A percentile compares a stretch with the other conserved stretches of the same genome.
Evolutionary conservation across 2,329 filamentous ascomycete species (phyloP).

Genomic region (Trichophyton benhamiae): DNA sequence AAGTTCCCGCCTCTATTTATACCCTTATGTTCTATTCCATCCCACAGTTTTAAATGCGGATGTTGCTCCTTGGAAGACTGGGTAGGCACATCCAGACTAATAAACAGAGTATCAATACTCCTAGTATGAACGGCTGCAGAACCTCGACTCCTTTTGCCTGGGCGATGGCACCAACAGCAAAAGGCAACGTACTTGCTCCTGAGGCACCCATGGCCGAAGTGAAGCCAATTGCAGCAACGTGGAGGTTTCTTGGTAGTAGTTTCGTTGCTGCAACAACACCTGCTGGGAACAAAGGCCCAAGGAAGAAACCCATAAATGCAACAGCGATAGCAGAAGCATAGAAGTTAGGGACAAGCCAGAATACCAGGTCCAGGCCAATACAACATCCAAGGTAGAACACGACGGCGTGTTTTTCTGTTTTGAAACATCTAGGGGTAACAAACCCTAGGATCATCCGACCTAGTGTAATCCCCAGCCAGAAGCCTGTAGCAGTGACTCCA

Average conservation of each 20-base stretch:
- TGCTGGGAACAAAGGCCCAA: slow-evolving; percentile 67
- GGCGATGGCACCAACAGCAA: slow-evolving; percentile 35
- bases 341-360: slow-evolving; percentile 72
- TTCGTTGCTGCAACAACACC: slow-evolving; percentile 63
- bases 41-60: neutral
- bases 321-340: slow-evolving; percentile 61
- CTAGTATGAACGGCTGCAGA: slow-evolving; percentile 48
- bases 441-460: slow-evolving; percentile 64
- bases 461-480: slow-evolving; percentile 71
- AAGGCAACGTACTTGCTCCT: slow-evolving; percentile 45
- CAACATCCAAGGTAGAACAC: slow-evolving; percentile 52
- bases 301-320: slow-evolving; percentile 61
- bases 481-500: slow-evolving; percentile 65
- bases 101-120: slow-evolving; percentile 40
- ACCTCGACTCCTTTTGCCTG: slow-evolving; percentile 48
- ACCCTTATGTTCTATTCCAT: neutral
- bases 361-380: slow-evolving; percentile 56
- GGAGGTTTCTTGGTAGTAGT: slow-evolving; percentile 57
- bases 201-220: slow-evolving; percentile 63
- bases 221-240: slow-evolving; percentile 72
- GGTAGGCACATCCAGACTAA: slow-evolving; percentile 37
- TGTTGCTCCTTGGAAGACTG: slow-evolving; percentile 12
- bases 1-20: neutral
- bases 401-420: slow-evolving; percentile 59
- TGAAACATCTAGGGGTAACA: slow-evolving; percentile 48